phyloP scores from a whole-genome alignment of 768 basidiomycete genomes.

The Boletus sp. region DNA sequence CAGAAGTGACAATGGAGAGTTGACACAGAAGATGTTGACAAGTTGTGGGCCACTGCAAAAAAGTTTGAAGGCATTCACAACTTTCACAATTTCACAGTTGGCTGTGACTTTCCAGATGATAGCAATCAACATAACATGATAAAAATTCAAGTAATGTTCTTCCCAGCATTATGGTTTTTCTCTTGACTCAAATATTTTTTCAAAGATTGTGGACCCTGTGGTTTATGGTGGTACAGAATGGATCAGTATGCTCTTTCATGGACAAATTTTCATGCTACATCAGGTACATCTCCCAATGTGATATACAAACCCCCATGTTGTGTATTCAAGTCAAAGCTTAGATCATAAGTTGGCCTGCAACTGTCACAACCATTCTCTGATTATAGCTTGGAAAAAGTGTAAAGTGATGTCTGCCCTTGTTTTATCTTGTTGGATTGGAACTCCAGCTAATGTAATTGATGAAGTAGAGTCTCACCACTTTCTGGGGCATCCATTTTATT shows the following conservation, averaged over 20 bases:
- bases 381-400: conserved; percentile 50
- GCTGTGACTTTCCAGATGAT: conserved; percentile 76
- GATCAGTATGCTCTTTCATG: conserved; percentile 90
- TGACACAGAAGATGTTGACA: conserved; percentile 46
- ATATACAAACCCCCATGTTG: conserved; percentile 14
- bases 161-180: neutral
- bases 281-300: conserved; percentile 57
- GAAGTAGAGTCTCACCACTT: conserved; percentile 43
- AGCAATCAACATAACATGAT: conserved; percentile 89
- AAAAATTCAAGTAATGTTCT: conserved; percentile 60
- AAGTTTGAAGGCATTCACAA: conserved; percentile 89
- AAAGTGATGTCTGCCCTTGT: conserved; percentile 94
- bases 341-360: conserved; percentile 26
- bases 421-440: conserved; percentile 70
- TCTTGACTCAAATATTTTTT: neutral
- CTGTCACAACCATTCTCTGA: conserved; percentile 7
- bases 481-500: neutral
- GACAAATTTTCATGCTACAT: conserved; percentile 98
- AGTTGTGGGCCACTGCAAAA: conserved; percentile 52
- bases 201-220: conserved; percentile 76
- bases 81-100: conserved; percentile 96
- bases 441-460: conserved; percentile 70
- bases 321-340: conserved; percentile 17
- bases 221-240: conserved; percentile 92
- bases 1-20: conserved; percentile 74